Evolutionary conservation across 163 green algal species (phyloP).

Genomic region (Chloromonas sp.): DNA sequence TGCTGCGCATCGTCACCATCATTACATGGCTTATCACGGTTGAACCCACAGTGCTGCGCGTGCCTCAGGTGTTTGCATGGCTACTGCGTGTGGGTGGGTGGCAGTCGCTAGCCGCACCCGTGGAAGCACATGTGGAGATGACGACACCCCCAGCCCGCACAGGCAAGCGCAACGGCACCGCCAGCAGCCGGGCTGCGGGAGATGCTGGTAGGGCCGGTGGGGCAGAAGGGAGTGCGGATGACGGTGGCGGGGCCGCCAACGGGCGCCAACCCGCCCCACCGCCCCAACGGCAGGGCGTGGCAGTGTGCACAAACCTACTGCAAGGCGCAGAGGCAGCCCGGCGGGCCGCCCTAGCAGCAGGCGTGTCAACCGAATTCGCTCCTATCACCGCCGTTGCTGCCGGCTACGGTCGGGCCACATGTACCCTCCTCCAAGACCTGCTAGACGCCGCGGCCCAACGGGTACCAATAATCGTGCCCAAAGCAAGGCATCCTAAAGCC

Average conservation of each 20-base stretch:
- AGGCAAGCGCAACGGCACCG: constrained; percentile 7
- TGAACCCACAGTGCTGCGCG: too few relatives aligned
- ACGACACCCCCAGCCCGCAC: background rate
- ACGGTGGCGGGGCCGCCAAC: background rate
- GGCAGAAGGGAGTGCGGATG: background rate
- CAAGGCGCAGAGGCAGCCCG: constrained; percentile 36
- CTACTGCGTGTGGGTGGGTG: constrained; percentile 22
- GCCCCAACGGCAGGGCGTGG: background rate
- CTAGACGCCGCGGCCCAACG: constrained; percentile 3
- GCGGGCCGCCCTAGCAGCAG: constrained; percentile 28
- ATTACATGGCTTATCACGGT: too few relatives aligned
- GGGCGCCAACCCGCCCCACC: background rate
- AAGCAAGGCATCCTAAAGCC: background rate
- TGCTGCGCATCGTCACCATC: too few relatives aligned
- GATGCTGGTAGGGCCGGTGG: background rate
- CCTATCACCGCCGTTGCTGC: constrained; percentile 25
- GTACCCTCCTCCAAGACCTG: constrained; percentile 23
- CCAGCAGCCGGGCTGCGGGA: background rate
- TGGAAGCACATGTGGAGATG: constrained; percentile 26
- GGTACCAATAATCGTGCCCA: background rate
- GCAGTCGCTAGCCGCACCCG: constrained; percentile 7
- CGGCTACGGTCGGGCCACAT: constrained; percentile 35
- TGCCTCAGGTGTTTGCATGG: constrained; percentile 22
- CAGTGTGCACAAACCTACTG: constrained; percentile 26
- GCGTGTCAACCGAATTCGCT: constrained; percentile 33